Base-by-base conservation (phyloP, 2,329 filamentous ascomycete species). In the Talaromyces verruculosus region DNA sequence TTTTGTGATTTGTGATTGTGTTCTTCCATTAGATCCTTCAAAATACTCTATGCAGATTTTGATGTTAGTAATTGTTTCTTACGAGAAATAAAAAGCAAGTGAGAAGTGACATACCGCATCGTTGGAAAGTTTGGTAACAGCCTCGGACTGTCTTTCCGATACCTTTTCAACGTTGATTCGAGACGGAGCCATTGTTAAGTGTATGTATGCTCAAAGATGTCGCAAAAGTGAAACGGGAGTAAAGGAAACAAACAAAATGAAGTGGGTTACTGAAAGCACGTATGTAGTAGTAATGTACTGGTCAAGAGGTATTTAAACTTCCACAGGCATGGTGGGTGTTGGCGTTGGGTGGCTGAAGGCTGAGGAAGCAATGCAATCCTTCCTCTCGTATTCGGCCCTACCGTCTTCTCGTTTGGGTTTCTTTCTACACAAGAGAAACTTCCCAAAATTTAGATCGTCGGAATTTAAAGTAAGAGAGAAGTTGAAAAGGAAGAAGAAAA, bases 301-400 rank as follows among this genome's bases (percentile, higher is more conserved):
- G 22, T 49, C 45, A 28, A 49, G 11, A 25, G 47, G 47, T 57
- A 57, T 57, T 57, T 57, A 57, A 57, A 39, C 33, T 8, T 57
- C 33, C 57, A 45, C 57, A 30, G 25, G 22, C 57, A 28, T 45
- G n/a, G 35, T 53, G 19, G 13, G n/a, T 19, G 57, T 33, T 19
- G 22, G 11, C 5, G 45, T 47, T 25, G 45, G 45, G 55, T 37
- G 57, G 57, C 57, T 43, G 19, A 59, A 13, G 35, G 35, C 35
- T 37, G 35, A 37, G 35, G 35, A 37, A 39, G 37, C 13, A 28
- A 17, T 43, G 35, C 25, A 43, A 30, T 45, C 57, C 25, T 39
- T 43, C 33, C 33, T 39, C n/a, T 43, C 35, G 35, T 59, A 35
- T 59, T 30, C n/a, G 33, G 53, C 33, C 30, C n/a, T 57, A 57